Percentiles rank a stretch among this genome's conserved stretches.
phyloP scores from a whole-genome alignment of 208 protist species.

The Polymyxa betae region DNA sequence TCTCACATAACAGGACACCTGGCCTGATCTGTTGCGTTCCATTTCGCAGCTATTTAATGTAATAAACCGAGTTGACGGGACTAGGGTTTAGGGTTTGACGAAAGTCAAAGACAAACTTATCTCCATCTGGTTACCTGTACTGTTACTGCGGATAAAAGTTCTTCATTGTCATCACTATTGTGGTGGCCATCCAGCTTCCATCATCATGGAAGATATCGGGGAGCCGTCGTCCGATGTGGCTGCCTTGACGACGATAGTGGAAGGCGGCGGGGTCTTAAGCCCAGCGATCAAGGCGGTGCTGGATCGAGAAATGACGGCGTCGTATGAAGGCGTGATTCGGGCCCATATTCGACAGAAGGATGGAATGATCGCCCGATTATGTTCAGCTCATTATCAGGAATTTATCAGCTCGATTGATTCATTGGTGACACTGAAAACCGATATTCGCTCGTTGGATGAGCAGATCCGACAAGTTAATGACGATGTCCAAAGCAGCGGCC shows the following conservation, averaged over 20 bases:
- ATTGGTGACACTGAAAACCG: not conserved
- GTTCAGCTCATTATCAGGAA: not conserved
- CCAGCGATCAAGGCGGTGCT: not conserved
- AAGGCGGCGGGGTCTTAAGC: not conserved
- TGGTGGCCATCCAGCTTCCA: too few relatives aligned
- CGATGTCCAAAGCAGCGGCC: not conserved
- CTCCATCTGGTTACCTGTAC: too few relatives aligned
- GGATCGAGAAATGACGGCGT: not conserved
- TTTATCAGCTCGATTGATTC: not conserved
- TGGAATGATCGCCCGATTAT: not conserved
- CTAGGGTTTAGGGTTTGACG: too few relatives aligned
- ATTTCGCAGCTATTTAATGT: too few relatives aligned
- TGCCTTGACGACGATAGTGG: not conserved
- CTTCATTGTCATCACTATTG: too few relatives aligned
- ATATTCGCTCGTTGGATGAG: not conserved
- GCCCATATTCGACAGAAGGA: not conserved
- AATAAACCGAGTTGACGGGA: too few relatives aligned
- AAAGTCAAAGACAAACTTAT: too few relatives aligned
- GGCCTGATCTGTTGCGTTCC: too few relatives aligned
- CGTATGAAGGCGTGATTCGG: not conserved
- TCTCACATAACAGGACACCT: too few relatives aligned
- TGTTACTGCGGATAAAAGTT: too few relatives aligned
- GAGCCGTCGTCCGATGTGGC: not conserved
- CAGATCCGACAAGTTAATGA: not conserved
- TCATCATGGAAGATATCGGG: too few relatives aligned